These are phyloP conservation scores for Phtheirospermum japonicum DNA, from an alignment of 257 asterid genomes.

Conservation along the genomic window DNA sequence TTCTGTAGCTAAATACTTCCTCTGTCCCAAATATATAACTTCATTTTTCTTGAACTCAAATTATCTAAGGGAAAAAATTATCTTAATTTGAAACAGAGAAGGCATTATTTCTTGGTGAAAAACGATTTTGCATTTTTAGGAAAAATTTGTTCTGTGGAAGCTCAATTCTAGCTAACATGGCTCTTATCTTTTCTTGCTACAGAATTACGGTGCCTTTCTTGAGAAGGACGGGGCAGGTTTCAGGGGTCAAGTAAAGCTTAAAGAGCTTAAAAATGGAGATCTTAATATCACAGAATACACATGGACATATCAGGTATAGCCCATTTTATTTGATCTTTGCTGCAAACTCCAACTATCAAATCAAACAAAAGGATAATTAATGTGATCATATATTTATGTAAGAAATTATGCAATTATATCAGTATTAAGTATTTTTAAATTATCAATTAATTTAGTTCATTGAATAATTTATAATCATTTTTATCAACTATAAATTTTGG, in stretches of 20 bases:
- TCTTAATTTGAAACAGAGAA: background rate
- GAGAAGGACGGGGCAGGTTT: conserved; percentile 97
- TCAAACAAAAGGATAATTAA: no score
- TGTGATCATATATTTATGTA: no score
- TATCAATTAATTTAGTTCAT: no score
- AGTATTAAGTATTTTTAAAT: no score
- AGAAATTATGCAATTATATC: no score
- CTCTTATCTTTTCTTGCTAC: conserved; percentile 32
- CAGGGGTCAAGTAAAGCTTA: conserved; percentile 71
- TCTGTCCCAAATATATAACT: background rate
- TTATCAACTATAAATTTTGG: no score
- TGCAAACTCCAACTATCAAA: conserved; percentile 3
- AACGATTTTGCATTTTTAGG: background rate
- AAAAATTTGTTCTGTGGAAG: background rate
- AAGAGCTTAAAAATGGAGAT: conserved; percentile 68
- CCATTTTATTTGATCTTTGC: conserved; percentile 10
- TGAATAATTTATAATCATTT: no score
- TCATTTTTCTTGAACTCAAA: conserved; percentile 4
- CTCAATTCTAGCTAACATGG: conserved; percentile 18
- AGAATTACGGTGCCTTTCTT: conserved; percentile 92
- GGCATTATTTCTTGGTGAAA: conserved; percentile 8
- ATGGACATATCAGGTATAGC: conserved; percentile 83
- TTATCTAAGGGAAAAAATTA: background rate
- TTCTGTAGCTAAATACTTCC: conserved; percentile 2
- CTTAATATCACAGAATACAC: conserved; percentile 49